A percentile compares a stretch with the other conserved stretches of the same genome.
These are phyloP conservation scores for Wallacemonas sp. DNA, from an alignment of 208 protist genomes.

Conservation along the genomic window DNA sequence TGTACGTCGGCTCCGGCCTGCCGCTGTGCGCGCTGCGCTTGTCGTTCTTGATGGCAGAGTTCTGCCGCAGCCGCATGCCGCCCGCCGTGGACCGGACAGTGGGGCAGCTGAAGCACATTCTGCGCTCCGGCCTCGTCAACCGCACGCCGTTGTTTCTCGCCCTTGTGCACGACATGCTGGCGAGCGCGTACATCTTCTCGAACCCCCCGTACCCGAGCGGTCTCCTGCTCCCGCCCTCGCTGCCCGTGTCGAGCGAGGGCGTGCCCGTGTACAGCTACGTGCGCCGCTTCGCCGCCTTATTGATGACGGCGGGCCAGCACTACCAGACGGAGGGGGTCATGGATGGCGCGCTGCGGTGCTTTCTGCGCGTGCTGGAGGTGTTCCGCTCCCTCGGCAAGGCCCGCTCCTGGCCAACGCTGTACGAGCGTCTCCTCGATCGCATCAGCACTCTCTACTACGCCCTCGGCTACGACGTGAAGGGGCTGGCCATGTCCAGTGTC, in stretches of 20 bases:
- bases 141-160: slow-evolving; percentile 45
- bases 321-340: slow-evolving; percentile 50
- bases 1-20: slow-evolving; percentile 54
- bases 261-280: slow-evolving; percentile 37
- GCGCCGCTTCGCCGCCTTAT: slow-evolving; percentile 49
- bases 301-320: slow-evolving; percentile 52
- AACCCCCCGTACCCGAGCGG: slow-evolving; percentile 73
- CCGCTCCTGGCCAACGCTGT: slow-evolving; percentile 51
- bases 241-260: slow-evolving; percentile 4
- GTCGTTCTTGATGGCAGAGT: slow-evolving; percentile 70
- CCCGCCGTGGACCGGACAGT: slow-evolving; percentile 51
- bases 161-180: slow-evolving; percentile 66
- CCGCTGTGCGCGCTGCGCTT: slow-evolving; percentile 54
- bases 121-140: slow-evolving; percentile 40
- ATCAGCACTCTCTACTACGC: slow-evolving; percentile 59
- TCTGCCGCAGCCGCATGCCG: slow-evolving; percentile 56
- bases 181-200: slow-evolving; percentile 46
- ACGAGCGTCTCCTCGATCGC: slow-evolving; percentile 60
- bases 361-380: slow-evolving; percentile 62
- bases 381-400: slow-evolving; percentile 46
- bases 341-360: slow-evolving; percentile 66
- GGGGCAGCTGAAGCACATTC: slow-evolving; percentile 46
- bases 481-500: slow-evolving; percentile 48
- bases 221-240: slow-evolving; percentile 29
- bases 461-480: slow-evolving; percentile 59